A percentile compares a stretch with the other conserved stretches of the same genome.
These are phyloP conservation scores for Cylindricascospora bacillispora DNA, from an alignment of 1,139 yeast species.

Conservation along the genomic window DNA sequence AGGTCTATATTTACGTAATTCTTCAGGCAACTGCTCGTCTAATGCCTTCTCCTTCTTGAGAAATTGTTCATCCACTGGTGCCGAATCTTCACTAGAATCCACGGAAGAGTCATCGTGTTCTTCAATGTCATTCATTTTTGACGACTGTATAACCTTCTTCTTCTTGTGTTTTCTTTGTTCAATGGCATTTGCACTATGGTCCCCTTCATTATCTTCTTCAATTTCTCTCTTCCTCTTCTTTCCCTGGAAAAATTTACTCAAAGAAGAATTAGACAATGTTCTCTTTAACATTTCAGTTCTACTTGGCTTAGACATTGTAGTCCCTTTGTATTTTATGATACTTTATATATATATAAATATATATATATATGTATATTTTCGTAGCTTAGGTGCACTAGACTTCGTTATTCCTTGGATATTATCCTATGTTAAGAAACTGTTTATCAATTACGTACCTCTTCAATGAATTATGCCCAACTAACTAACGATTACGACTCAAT, in stretches of 20 bases:
- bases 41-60: conserved; percentile 40
- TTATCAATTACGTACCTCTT: too few species aligned
- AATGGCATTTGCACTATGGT: background rate
- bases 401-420: too few species aligned
- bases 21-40: conserved; percentile 50
- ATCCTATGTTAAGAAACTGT: background rate
- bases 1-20: conserved; percentile 59
- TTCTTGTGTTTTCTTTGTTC: too few species aligned
- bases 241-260: conserved; percentile 21
- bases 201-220: conserved; percentile 5
- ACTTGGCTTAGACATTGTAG: conserved; percentile 7
- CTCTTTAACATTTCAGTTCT: conserved; percentile 17
- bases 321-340: too few species aligned
- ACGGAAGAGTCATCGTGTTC: background rate
- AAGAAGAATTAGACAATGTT: conserved; percentile 18
- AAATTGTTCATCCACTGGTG: conserved; percentile 15
- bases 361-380: too few species aligned
- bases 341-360: too few species aligned
- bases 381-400: too few species aligned
- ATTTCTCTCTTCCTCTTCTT: conserved; percentile 14
- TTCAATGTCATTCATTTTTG: background rate
- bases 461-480: too few species aligned
- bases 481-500: too few species aligned
- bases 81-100: conserved; percentile 1
- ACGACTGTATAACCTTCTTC: too few species aligned